A percentile compares a stretch with the other conserved stretches of the same genome.
Evolutionary conservation across 352 stramenopile species (phyloP).

Genomic region (Globisporangium alternatum): DNA sequence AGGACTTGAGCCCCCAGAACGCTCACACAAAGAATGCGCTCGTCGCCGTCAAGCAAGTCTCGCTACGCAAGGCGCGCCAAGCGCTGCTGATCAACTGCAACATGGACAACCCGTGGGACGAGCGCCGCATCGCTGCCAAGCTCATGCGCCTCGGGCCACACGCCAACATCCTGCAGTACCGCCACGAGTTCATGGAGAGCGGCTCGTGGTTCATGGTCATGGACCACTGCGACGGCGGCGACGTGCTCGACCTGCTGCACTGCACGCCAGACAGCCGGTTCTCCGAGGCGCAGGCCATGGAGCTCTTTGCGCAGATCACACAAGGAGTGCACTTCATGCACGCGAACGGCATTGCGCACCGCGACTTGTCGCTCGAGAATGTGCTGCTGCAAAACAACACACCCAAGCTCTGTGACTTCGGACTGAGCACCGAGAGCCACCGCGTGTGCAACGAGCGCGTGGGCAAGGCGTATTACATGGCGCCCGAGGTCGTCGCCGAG

Average conservation of each 20-base stretch:
- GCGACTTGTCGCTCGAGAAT: slow-evolving; percentile 59
- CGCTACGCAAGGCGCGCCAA: slow-evolving; percentile 23
- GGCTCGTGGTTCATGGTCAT: slow-evolving; percentile 52
- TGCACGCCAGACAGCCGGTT: slow-evolving; percentile 20
- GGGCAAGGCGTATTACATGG: slow-evolving; percentile 58
- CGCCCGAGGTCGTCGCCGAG: slow-evolving; percentile 40
- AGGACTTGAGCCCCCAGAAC: slow-evolving; percentile 28
- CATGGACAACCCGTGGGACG: slow-evolving; percentile 46
- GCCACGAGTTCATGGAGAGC: slow-evolving; percentile 39
- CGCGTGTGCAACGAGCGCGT: slow-evolving; percentile 24
- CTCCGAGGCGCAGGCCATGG: slow-evolving; percentile 18
- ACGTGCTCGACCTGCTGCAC: slow-evolving; percentile 40
- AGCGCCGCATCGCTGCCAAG: slow-evolving; percentile 23
- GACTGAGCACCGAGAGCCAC: slow-evolving; percentile 29
- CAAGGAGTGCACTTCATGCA: slow-evolving; percentile 39
- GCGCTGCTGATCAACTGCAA: slow-evolving; percentile 24
- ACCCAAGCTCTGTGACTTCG: slow-evolving; percentile 60
- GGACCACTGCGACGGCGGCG: slow-evolving; percentile 46
- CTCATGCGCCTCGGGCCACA: slow-evolving; percentile 30
- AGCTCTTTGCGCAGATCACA: slow-evolving; percentile 31
- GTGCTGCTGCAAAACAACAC: slow-evolving; percentile 30
- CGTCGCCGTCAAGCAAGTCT: slow-evolving; percentile 54
- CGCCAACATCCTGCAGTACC: slow-evolving; percentile 42
- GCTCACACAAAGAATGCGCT: slow-evolving; percentile 8
- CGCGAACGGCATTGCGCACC: slow-evolving; percentile 40